Conservation (phyloP, 495 filamentous ascomycete species). For the Annulohypoxylon bovei region DNA sequence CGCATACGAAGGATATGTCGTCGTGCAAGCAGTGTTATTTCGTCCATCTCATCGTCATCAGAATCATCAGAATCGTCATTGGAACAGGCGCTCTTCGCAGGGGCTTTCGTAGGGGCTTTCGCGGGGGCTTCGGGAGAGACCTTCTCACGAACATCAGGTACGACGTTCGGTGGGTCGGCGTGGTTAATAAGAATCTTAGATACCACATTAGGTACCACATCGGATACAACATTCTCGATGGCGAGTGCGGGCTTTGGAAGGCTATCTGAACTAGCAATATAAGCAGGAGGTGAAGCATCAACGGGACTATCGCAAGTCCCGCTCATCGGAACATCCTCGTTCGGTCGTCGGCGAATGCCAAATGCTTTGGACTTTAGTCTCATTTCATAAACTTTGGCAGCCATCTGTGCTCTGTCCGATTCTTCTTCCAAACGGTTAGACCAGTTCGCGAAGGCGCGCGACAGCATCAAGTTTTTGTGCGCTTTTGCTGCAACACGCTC, state of each 20-base stretch:
- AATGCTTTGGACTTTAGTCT: conserved; percentile 45
- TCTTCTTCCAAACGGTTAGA: conserved; percentile 69
- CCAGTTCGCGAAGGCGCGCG: conserved; percentile 81
- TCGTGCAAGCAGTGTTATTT: conserved; percentile 68
- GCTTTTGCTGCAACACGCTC: conserved; percentile 70
- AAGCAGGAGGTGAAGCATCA: neutral
- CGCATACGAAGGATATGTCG: conserved; percentile 74
- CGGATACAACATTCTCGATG: neutral
- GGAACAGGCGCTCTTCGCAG: neutral
- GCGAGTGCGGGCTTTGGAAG: neutral
- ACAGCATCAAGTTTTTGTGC: conserved; percentile 71
- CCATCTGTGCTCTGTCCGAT: conserved; percentile 51
- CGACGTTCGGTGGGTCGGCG: neutral
- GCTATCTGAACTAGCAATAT: neutral
- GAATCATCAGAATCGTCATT: conserved; percentile 6
- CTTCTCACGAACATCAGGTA: neutral
- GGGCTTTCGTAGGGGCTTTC: neutral
- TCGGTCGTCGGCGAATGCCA: conserved; percentile 17
- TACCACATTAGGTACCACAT: neutral
- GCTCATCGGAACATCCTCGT: neutral
- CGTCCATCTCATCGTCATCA: conserved; percentile 37
- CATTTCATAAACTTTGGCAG: conserved; percentile 42
- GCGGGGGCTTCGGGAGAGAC: neutral
- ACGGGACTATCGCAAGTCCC: neutral
- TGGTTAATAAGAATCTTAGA: neutral